Evolutionary conservation across 202 grass and related monocot species (phyloP), one percentile per base, ranked within the genome.

Genomic region (Musa balbisiana): DNA sequence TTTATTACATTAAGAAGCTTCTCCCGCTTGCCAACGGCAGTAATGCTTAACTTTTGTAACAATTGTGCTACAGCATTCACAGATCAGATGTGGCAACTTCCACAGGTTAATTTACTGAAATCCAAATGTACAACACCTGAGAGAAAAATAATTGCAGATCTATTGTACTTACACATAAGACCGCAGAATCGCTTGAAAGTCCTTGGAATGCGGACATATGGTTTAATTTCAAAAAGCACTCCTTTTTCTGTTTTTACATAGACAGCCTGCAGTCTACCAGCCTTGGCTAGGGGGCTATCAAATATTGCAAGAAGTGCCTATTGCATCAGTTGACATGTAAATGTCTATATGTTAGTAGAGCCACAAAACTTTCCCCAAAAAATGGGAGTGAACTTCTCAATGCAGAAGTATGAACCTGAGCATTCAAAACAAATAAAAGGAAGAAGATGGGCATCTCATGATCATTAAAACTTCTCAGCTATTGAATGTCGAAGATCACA

Each of bases 1-100:
- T 98, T 93, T 81, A 94, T 91, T 56, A 98, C 87, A 81, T 94
- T 92, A 76, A 98, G 88, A 80, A 98, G 91, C 81, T 98, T 98
- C 81, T 98, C 94, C 23, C 87, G 85, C 75, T 87, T 98, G 11
- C 88, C 94, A 69, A 86, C 91, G 73, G 94, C 94, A 1, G 91
- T 88, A 80, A 98, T 98, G 81, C 94, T 98, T 83, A 94, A 86
- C 58, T 91, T 93, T 79, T 98, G 94, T 67, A 98, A 87, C 80
- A 98, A 83, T 83, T 98, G 94, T 69, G 88, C 94, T 98, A 85
- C 16, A 65, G 59, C n/a, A 25, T 10, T 59, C 16, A 23, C 33
- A 65, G 20, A 2, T 8, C 16, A 62, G 10, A 17, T 15, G 23
- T 3, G 13, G 13, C 58, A 17, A 23, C 19, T 11, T 16, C 15